Evolutionary conservation across 495 filamentous ascomycete genomes (phyloP), one percentile per base, ranked within the genome.

Genomic region (Cercophora sp.): DNA sequence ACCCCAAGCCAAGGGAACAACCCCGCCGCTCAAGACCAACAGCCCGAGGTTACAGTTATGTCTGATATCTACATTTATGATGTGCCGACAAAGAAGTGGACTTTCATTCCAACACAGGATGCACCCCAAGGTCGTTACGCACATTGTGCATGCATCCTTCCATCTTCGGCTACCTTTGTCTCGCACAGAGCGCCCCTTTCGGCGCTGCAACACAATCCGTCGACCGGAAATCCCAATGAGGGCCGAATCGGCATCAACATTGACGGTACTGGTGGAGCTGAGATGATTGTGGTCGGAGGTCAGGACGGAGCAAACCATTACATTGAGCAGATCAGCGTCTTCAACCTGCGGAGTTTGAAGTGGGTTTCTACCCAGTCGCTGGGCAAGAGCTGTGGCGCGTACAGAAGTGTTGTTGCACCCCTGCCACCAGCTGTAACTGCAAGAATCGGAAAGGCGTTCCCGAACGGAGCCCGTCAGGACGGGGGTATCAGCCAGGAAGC

Each of bases 301-400:
- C 93, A 98, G 64, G 92, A 97, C 63, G 91, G 87, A 52, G 87
- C 87, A n/a, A 97, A 97, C 63, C 89, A 96, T 63, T 98, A 98
- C 59, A 97, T 98, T 54, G 92, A 97, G 65, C 89, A 97, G 69
- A 90, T 97, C 60, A 96, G 91, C 62, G 90, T 97, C 5, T 98
- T 97, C 74, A 98, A 98, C 57, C 77, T 98, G 24, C 81, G 93
- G n/a, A 96, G 89, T 63, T 68, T 96, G 51, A 94, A 93, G 69
- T 98, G 93, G 93, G 91, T 89, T 3, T 87, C 86, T 20, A 96
- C 90, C 6, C 85, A 85, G 47, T 72, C 84, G 3, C 72, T 98
- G 11, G 91, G 88, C 24, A 85, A 89, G 66, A 92, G 86, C 60
- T 98, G 93, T 64, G 93, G 93, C 49, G 94, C 94, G 2, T 98